Conservation (phyloP, 2,329 filamentous ascomycete genomes). For the Clarireedia hainanense region DNA sequence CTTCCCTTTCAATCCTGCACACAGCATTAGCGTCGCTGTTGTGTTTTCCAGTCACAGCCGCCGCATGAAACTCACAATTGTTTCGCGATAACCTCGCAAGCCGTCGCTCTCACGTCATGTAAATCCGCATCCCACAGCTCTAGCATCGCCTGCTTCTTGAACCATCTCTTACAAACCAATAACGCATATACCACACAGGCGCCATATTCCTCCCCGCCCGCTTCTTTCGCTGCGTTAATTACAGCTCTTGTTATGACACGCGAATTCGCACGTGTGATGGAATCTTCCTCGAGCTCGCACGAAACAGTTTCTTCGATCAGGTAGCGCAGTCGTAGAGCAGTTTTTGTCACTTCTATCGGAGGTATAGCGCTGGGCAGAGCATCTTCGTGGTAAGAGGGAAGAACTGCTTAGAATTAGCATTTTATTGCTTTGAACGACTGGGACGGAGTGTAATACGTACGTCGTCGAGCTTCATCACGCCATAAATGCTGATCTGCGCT, state of each 20-base stretch:
- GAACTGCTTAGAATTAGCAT: conserved; percentile 43
- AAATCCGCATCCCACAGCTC: conserved; percentile 93
- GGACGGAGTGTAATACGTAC: conserved; percentile 12
- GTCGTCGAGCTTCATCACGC: conserved; percentile 25
- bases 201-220: conserved; percentile 65
- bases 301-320: conserved; percentile 84
- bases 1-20: conserved; percentile 70
- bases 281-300: conserved; percentile 73
- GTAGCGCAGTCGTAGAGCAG: conserved; percentile 83
- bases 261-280: conserved; percentile 74
- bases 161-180: conserved; percentile 50
- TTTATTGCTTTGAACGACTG: neutral
- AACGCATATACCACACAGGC: conserved; percentile 57
- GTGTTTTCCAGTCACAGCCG: neutral
- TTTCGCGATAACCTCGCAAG: conserved; percentile 91
- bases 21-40: neutral
- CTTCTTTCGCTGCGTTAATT: conserved; percentile 70
- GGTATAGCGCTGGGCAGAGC: conserved; percentile 60
- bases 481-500: conserved; percentile 18
- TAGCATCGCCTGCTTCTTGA: conserved; percentile 65
- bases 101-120: conserved; percentile 67
- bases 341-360: conserved; percentile 74
- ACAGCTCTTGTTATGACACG: conserved; percentile 76
- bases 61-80: conserved; percentile 39
- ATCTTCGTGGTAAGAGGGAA: conserved; percentile 54